A percentile compares a stretch with the other conserved stretches of the same genome.
phyloP scores from a whole-genome alignment of 176 grass and related monocot genomes.

The Triticum dicoccoides region DNA sequence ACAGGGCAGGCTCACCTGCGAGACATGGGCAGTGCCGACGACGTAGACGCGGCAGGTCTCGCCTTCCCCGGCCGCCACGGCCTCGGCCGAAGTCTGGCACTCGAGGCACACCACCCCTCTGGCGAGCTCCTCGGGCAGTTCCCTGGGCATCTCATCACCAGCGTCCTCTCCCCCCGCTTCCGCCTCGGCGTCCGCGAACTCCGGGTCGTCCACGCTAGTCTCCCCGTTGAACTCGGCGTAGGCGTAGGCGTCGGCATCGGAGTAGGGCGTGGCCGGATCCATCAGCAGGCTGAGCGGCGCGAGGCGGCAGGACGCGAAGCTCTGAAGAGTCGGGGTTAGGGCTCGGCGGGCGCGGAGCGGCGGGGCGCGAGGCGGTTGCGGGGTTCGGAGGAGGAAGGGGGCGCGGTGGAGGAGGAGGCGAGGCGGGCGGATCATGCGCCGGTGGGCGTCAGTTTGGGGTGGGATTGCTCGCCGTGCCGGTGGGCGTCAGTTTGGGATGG shows the following conservation, averaged over 20 bases:
- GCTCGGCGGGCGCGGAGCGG: not conserved
- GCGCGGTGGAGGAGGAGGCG: slow-evolving; percentile 7
- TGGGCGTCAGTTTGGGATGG: not conserved
- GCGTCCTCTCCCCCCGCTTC: not conserved
- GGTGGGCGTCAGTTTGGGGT: slow-evolving; percentile 26
- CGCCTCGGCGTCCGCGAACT: slow-evolving; percentile 24
- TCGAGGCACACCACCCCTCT: slow-evolving; percentile 57
- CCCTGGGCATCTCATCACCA: slow-evolving; percentile 4
- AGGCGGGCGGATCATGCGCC: slow-evolving; percentile 42
- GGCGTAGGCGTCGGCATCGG: not conserved
- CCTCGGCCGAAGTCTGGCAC: slow-evolving; percentile 55
- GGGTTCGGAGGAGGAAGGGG: not conserved
- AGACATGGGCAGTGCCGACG: slow-evolving; percentile 75
- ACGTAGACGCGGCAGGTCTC: slow-evolving; percentile 61
- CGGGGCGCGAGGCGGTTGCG: not conserved
- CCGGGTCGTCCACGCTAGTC: not conserved
- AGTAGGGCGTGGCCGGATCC: slow-evolving; percentile 36
- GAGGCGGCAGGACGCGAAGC: not conserved
- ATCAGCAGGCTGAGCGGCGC: slow-evolving; percentile 39
- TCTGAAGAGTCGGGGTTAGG: not conserved
- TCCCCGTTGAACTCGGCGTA: slow-evolving; percentile 1
- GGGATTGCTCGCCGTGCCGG: not conserved
- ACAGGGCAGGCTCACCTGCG: slow-evolving; percentile 45
- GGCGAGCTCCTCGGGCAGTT: slow-evolving; percentile 65
- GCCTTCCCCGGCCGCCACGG: slow-evolving; percentile 29